Base-by-base conservation (phyloP, 139 green algal species). In the Limnomonas spitsbergensis region DNA sequence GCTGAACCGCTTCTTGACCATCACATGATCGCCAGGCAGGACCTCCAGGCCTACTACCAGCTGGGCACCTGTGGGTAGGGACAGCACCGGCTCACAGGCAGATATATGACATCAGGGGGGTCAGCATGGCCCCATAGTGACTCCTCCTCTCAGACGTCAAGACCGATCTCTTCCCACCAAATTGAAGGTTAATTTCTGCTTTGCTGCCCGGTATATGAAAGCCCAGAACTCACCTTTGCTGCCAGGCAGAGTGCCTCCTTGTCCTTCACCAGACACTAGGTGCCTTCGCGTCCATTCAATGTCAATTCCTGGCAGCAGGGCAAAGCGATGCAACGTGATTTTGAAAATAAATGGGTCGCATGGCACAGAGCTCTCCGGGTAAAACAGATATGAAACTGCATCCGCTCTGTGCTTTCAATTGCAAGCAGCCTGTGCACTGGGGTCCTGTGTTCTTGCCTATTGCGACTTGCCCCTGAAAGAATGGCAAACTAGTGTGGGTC, bases 1-100 rank as follows among this genome's bases (percentile, higher is more conserved):
- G 35, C 73, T 86, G 77, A 89, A 94, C 29, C 90, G 84, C 70
- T 89, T 91, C 78, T 94, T 94, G 36, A 93, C 66, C 4, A 94
- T 27, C 3, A 86, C 73, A 0, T 80, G 42, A 40, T 94, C 90
- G 0, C 77, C 81, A 0, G 83, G 29, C 4, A 6, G 38, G 27
- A 78, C 69, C 32, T 75, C 56, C 54, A 92, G 81, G 0, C 75
- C 77, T 27, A 74, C 77, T 61, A 88, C 84, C 36, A 92, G 79
- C 35, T 80, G 37, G 3, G 81, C 84, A 66, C 87, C 87, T 88
- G 53, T 2, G 14, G 26, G 36, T 24, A 54, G 1, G 39, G 20
- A 61, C 47, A 61, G 47, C 47, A 61, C 14, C 66, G 34, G 42
- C 37, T 4, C 20, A 61, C 14, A 61, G 14, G 47, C 47, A 61